A percentile compares a stretch with the other conserved stretches of the same genome.
Evolutionary conservation across 2,329 filamentous ascomycete species (phyloP).

Genomic region (Colletotrichum falcatum): DNA sequence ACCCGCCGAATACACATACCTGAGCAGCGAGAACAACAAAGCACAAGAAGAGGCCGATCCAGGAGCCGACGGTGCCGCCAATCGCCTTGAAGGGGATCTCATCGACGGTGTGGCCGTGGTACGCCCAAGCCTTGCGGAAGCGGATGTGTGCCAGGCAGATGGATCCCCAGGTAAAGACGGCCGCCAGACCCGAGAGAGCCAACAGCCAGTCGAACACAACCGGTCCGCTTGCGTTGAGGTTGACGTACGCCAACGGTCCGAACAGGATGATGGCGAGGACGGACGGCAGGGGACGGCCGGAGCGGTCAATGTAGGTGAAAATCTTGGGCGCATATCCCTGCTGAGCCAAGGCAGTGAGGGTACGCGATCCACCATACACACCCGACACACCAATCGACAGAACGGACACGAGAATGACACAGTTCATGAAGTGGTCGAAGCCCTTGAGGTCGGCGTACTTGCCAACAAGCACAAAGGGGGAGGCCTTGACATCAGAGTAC

Average conservation of each 20-base stretch:
- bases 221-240: slow-evolving; percentile 58
- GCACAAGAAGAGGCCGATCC: slow-evolving; percentile 69
- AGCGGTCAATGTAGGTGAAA: slow-evolving; percentile 65
- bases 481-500: slow-evolving; percentile 51
- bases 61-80: slow-evolving; percentile 72
- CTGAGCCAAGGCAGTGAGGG: slow-evolving; percentile 66
- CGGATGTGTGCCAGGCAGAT: slow-evolving; percentile 75
- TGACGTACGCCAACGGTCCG: slow-evolving; percentile 61
- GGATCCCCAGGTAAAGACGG: slow-evolving; percentile 74
- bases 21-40: slow-evolving; percentile 62
- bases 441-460: slow-evolving; percentile 60
- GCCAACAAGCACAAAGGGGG: slow-evolving; percentile 41
- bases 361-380: slow-evolving; percentile 68
- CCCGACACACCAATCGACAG: slow-evolving; percentile 66
- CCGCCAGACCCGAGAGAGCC: slow-evolving; percentile 71
- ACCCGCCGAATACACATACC: slow-evolving; percentile 11
- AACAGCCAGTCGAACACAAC: slow-evolving; percentile 73
- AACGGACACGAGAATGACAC: slow-evolving; percentile 65
- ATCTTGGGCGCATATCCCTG: slow-evolving; percentile 66
- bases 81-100: slow-evolving; percentile 74
- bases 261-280: slow-evolving; percentile 59
- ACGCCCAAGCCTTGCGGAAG: slow-evolving; percentile 71
- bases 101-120: slow-evolving; percentile 68
- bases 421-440: slow-evolving; percentile 65
- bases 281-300: slow-evolving; percentile 62